These are phyloP conservation scores for Pichia sp. DNA, from an alignment of 1,139 yeast genomes.

Conservation along the genomic window DNA sequence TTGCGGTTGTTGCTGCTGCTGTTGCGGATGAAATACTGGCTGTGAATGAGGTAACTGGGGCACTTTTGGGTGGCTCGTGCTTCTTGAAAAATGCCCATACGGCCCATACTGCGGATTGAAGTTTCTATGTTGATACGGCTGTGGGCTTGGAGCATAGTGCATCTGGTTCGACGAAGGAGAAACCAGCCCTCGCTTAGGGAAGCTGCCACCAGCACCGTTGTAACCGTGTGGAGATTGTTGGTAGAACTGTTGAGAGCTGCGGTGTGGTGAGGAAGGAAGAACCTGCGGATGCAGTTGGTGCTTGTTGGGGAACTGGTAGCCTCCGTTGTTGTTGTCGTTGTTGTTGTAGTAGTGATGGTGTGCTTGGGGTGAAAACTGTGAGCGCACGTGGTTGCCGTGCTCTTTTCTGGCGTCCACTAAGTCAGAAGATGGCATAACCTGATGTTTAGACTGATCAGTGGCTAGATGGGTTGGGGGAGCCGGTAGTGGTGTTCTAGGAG, in stretches of 20 bases:
- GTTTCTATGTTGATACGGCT: constrained; percentile 1
- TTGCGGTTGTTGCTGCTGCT: neutral
- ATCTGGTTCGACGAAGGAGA: neutral
- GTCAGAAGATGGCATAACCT: neutral
- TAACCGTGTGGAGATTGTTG: neutral
- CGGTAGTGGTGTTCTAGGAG: constrained; percentile 8
- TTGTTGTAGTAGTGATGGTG: neutral
- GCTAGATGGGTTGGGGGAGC: constrained; percentile 2
- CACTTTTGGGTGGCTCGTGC: neutral
- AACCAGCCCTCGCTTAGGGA: neutral
- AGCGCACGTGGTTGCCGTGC: neutral
- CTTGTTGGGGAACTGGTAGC: neutral
- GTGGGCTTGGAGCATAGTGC: neutral
- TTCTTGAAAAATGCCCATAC: neutral
- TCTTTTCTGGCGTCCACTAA: neutral
- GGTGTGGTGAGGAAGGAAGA: constrained; percentile 3
- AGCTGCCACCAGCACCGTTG: neutral
- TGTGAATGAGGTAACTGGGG: neutral
- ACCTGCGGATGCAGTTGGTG: neutral
- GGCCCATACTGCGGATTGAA: neutral
- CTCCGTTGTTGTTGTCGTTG: neutral
- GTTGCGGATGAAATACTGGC: constrained; percentile 2
- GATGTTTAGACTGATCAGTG: neutral
- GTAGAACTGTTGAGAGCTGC: constrained; percentile 4
- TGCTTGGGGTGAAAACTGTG: neutral